A percentile compares a stretch with the other conserved stretches of the same genome.
Conservation (phyloP, 768 basidiomycete species). For the Naganishia antarctica region DNA sequence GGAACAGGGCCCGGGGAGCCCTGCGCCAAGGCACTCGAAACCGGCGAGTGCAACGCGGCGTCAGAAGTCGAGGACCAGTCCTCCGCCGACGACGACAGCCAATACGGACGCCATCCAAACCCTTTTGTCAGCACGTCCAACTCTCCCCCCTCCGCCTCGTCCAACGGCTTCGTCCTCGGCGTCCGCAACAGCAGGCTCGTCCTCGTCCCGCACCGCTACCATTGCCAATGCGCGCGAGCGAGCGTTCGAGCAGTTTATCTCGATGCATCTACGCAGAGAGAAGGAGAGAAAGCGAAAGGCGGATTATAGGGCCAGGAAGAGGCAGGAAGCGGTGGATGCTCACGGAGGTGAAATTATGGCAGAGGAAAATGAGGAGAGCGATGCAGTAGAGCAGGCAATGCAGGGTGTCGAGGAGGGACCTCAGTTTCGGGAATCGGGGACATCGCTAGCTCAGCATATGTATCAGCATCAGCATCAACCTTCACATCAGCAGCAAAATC, state of each 20-base stretch:
- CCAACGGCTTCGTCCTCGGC: too few species aligned
- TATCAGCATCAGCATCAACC: slow-evolving; percentile 6
- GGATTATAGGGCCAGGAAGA: slow-evolving; percentile 6
- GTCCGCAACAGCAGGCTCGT: too few species aligned
- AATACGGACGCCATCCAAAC: too few species aligned
- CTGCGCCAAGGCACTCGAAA: too few species aligned
- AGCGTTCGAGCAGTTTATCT: slow-evolving; percentile 9
- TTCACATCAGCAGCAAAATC: too few species aligned
- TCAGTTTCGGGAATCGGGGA: background rate
- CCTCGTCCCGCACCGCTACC: background rate
- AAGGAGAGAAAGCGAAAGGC: slow-evolving; percentile 16
- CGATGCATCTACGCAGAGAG: background rate
- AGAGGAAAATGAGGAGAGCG: background rate
- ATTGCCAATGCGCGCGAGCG: background rate
- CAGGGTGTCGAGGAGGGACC: background rate
- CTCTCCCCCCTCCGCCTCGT: too few species aligned
- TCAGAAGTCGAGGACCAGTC: too few species aligned
- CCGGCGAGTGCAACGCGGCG: too few species aligned
- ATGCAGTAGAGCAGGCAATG: background rate
- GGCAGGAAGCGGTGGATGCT: background rate
- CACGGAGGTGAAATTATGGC: background rate
- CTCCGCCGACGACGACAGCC: too few species aligned
- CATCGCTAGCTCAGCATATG: background rate
- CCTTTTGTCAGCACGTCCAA: too few species aligned
- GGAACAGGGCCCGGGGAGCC: too few species aligned